These are phyloP conservation scores for Cylindrodendrum hubeiense DNA, from an alignment of 2,329 filamentous ascomycete genomes.

Conservation along the genomic window DNA sequence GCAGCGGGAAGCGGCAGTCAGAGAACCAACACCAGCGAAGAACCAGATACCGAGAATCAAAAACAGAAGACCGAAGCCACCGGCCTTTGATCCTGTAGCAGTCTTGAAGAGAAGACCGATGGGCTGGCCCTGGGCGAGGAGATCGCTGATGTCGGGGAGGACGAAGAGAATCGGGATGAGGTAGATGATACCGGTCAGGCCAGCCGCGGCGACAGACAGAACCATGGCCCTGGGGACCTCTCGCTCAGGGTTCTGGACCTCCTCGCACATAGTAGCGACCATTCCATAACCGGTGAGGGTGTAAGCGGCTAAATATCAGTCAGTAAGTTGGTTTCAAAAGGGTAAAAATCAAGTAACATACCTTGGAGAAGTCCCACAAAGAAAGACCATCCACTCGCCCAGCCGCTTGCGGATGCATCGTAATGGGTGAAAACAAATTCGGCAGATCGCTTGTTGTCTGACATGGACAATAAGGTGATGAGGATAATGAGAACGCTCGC, in stretches of 20 bases:
- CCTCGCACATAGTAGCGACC: conserved; percentile 66
- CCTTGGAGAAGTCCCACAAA: conserved; percentile 65
- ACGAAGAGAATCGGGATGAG: conserved; percentile 82
- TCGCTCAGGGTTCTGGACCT: conserved; percentile 69
- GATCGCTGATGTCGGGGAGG: conserved; percentile 72
- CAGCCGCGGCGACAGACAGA: conserved; percentile 72
- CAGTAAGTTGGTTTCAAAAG: conserved; percentile 43
- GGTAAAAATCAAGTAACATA: conserved; percentile 46
- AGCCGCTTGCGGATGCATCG: conserved; percentile 75
- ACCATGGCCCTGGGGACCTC: conserved; percentile 77
- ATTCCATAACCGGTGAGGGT: conserved; percentile 62
- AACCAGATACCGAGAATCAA: conserved; percentile 81
- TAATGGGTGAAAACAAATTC: conserved; percentile 77
- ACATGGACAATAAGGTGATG: conserved; percentile 75
- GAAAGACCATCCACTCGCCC: conserved; percentile 74
- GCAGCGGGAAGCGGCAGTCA: conserved; percentile 80
- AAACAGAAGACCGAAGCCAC: conserved; percentile 81
- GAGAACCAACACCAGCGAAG: conserved; percentile 79
- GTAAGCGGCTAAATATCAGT: conserved; percentile 48
- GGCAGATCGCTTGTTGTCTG: conserved; percentile 72
- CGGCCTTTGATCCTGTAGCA: conserved; percentile 77
- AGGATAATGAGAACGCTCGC: conserved; percentile 76
- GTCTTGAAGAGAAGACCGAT: conserved; percentile 81
- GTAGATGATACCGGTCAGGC: conserved; percentile 71
- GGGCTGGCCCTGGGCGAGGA: conserved; percentile 79